Base-by-base conservation (phyloP, 179 eudicot genomes). In the Nepenthes alata region DNA sequence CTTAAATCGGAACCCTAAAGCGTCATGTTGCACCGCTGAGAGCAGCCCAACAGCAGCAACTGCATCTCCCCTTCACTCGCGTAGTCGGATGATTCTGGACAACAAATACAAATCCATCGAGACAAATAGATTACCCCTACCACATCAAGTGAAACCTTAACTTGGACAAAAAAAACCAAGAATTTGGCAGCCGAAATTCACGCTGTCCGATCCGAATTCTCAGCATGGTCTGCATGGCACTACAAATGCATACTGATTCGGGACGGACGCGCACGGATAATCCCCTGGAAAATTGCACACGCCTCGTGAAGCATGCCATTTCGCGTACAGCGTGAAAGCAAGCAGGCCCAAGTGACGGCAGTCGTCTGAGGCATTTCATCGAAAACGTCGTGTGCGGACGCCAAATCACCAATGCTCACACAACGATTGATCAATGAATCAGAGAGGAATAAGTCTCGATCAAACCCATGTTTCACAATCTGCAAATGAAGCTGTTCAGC, bases 301-400 rank as follows among this genome's bases (percentile, higher is more conserved):
- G 88, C 95, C 57, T 74, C 70, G 36, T 53, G 8, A 8, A 69
- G 64, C 82, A 84, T 70, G 4, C 69, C 74, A 62, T 80, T 77
- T 52, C 77, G 79, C 16, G 75, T 61, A 72, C 67, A 89, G 53
- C 95, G 95, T 8, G 96, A 80, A 66, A 89, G 72, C 86, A 89
- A 77, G 68, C 86, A 84, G 2, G 96, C 76, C 96, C 90, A 89
- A n/a, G 83, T 62, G 16, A 89, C 90, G 47, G 67, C 69, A 72
- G 84, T 89, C 68, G 76, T 86, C 1, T 65, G 70, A 57, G 83
- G 78, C 88, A 89, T 89, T 89, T 84, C 88, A 68, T 82, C 86
- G 51, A 89, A 86, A 86, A 89, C 55, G 15, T 53, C 11, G 6
- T 56, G 68, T 10, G 96, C 95, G 35, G 68, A 68, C 39, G 8